Conservation (phyloP, 352 stramenopile genomes). For the Phytophthora citrophthora region DNA sequence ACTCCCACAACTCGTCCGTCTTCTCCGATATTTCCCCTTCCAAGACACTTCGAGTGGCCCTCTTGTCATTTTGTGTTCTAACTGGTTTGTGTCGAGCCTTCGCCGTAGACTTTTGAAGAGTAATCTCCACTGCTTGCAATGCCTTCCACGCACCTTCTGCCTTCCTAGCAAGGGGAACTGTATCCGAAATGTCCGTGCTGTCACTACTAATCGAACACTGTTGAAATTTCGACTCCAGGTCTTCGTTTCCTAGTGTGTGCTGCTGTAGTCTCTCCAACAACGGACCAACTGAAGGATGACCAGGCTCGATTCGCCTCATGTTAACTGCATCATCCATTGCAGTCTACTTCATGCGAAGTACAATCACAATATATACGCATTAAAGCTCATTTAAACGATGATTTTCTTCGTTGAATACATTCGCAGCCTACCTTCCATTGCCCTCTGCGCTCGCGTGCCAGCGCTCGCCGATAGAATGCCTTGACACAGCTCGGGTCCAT, state of each 20-base stretch:
- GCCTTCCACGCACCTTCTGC: conserved; percentile 50
- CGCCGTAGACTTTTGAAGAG: conserved; percentile 30
- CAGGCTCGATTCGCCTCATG: conserved; percentile 45
- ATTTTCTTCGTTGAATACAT: neutral
- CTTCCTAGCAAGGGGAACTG: conserved; percentile 10
- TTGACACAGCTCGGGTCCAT: conserved; percentile 87
- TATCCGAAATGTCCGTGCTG: neutral
- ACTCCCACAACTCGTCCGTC: conserved; percentile 46
- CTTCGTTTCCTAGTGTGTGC: conserved; percentile 12
- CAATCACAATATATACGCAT: neutral
- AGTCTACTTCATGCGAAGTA: conserved; percentile 19
- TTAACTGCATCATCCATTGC: conserved; percentile 36
- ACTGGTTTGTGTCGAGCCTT: neutral
- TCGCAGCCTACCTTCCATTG: conserved; percentile 48
- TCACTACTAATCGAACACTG: conserved; percentile 8
- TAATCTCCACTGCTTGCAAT: conserved; percentile 62
- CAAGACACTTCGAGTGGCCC: neutral
- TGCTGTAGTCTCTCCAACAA: conserved; percentile 31
- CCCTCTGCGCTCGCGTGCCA: conserved; percentile 75
- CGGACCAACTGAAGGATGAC: conserved; percentile 39
- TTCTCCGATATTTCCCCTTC: conserved; percentile 44
- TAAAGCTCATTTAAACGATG: neutral
- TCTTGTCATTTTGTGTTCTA: conserved; percentile 11
- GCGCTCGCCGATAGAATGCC: conserved; percentile 87
- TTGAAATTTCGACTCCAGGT: conserved; percentile 7